These are phyloP conservation scores for Tolypocladium tropicale DNA, from an alignment of 2,329 filamentous ascomycete genomes.

Conservation along the genomic window DNA sequence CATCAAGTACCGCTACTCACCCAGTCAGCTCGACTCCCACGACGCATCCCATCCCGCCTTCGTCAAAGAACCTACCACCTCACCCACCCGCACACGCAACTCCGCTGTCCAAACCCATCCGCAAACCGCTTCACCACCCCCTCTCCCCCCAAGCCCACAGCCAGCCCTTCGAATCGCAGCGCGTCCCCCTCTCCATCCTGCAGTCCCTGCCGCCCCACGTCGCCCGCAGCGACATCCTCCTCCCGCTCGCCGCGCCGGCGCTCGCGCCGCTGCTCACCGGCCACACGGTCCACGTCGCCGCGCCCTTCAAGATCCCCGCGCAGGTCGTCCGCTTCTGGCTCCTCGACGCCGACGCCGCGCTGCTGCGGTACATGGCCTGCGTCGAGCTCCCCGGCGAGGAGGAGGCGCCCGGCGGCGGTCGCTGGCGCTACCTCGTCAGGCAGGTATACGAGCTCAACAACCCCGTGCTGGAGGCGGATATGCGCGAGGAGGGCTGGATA, in stretches of 20 bases:
- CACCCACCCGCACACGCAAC: neutral
- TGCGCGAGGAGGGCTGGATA: conserved; percentile 46
- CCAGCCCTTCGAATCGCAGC: conserved; percentile 31
- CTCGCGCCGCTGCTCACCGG: conserved; percentile 39
- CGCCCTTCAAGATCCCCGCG: conserved; percentile 43
- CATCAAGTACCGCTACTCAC: neutral
- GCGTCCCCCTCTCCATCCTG: conserved; percentile 39
- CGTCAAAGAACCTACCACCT: conserved; percentile 8
- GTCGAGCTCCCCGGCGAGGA: conserved; percentile 34
- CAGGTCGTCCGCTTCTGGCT: conserved; percentile 53
- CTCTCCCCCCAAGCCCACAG: conserved; percentile 13
- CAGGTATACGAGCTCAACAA: conserved; percentile 55
- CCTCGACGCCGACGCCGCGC: conserved; percentile 39
- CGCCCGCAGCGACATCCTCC: conserved; percentile 41
- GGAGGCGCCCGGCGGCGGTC: conserved; percentile 20
- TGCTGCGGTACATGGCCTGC: conserved; percentile 49
- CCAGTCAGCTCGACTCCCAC: conserved; percentile 3
- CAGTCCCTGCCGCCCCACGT: conserved; percentile 36
- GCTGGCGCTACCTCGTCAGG: conserved; percentile 14
- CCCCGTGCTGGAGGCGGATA: conserved; percentile 38
- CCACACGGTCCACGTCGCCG: conserved; percentile 43
- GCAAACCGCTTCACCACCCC: conserved; percentile 17
- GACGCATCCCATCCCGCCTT: conserved; percentile 7
- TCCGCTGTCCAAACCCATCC: conserved; percentile 7
- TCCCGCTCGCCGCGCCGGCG: conserved; percentile 36